phyloP scores from a whole-genome alignment of 192 early-diverging fungal genomes.

The Diversispora eburnea region DNA sequence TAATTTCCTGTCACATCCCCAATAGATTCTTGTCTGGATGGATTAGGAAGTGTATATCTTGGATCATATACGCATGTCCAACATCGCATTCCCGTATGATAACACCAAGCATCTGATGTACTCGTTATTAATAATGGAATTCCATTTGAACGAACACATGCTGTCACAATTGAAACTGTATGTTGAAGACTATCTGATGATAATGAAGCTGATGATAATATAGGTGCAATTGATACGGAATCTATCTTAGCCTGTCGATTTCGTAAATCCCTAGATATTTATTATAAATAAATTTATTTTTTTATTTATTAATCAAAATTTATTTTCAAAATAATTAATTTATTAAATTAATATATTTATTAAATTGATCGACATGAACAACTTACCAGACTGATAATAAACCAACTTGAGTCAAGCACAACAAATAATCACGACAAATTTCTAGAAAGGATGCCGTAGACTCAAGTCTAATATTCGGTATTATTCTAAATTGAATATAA shows the following conservation, averaged over 20 bases:
- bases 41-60: constrained; percentile 51
- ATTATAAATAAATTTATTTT: neutral
- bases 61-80: constrained; percentile 69
- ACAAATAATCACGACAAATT: constrained; percentile 54
- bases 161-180: constrained; percentile 51
- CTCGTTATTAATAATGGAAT: constrained; percentile 63
- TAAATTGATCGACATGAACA: no score
- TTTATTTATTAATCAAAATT: no score
- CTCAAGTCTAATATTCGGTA: constrained; percentile 65
- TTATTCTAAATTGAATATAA: constrained; percentile 43
- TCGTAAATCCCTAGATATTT: constrained; percentile 57
- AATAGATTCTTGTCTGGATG: constrained; percentile 37
- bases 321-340: no score
- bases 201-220: constrained; percentile 48
- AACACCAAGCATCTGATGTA: constrained; percentile 58
- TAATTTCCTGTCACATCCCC: constrained; percentile 5
- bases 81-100: constrained; percentile 56
- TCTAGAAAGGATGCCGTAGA: constrained; percentile 57
- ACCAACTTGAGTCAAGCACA: constrained; percentile 63
- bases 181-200: constrained; percentile 30
- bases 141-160: constrained; percentile 58
- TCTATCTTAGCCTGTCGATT: constrained; percentile 47
- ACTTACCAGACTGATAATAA: constrained; percentile 64
- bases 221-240: constrained; percentile 60
- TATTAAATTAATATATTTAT: no score